Base-by-base conservation (phyloP, 2,329 filamentous ascomycete species). In the Beauveria scarabaeidicola region DNA sequence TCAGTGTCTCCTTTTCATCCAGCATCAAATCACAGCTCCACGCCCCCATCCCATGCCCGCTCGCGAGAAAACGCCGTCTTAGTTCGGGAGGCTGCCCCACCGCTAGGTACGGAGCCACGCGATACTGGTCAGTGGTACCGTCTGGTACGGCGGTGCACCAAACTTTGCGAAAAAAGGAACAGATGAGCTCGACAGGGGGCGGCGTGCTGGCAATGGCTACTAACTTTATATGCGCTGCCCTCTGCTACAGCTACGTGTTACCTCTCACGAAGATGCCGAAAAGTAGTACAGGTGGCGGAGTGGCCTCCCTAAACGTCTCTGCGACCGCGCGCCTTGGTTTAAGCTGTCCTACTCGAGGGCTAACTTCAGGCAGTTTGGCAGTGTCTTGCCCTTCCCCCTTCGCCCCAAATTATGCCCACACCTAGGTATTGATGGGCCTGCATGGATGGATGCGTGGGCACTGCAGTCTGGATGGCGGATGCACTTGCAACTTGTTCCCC, bases 1-100 rank as follows among this genome's bases (percentile, higher is more conserved):
- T 47, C 25, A 6, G 10, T 25, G n/a, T 29, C 54, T 50, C 32
- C 17, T 40, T 27, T 50, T 57, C 41, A 32, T 36, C 10, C 36
- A 44, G 21, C 55, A 51, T 52, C 47, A 51, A 58, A 58, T 44
- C 55, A 58, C 25, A 58, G 47, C 25, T 44, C 56, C 44, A 51
- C 46, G 51, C 51, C 51, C 32, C 32, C 32, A 36, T 36, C 38
- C 51, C 38, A 29, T 53, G 15, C 36, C 21, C 32, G 32, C 38
- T 41, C 38, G 46, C 38, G 36, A 58, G 48, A 38, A 52, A 52
- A 52, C 38, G 56, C 56, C 56, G 47, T 50, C 56, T 46, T 52
- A 52, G 56, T 46, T 52, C 29, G 56, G 47, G 38, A 44, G 9
- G 29, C 27, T 19, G 47, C 23, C 47, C 56, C 47, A 52, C 56